A percentile compares a stretch with the other conserved stretches of the same genome.
These are phyloP conservation scores for Podosphaera leucotricha DNA, from an alignment of 2,329 filamentous ascomycete species.

Conservation along the genomic window DNA sequence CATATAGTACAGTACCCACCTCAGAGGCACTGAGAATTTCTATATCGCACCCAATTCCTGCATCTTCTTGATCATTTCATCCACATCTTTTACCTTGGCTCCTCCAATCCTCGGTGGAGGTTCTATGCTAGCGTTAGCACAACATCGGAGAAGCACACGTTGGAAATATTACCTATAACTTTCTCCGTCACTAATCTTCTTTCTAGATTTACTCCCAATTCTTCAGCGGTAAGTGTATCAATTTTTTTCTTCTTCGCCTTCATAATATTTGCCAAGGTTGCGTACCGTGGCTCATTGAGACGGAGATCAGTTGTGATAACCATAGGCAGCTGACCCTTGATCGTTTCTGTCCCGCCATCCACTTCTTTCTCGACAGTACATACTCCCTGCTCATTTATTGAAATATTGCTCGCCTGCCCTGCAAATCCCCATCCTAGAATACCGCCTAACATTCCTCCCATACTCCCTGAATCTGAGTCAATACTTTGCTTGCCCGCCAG, in stretches of 20 bases:
- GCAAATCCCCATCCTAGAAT: slow-evolving; percentile 84
- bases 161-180: slow-evolving; percentile 40
- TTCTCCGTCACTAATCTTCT: slow-evolving; percentile 71
- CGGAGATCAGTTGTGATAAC: slow-evolving; percentile 86
- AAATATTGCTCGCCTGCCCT: slow-evolving; percentile 72
- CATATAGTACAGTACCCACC: too few relatives aligned
- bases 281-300: slow-evolving; percentile 86
- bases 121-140: slow-evolving; percentile 26
- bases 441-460: slow-evolving; percentile 92
- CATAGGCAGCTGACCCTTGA: slow-evolving; percentile 68
- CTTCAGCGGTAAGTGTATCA: slow-evolving; percentile 69
- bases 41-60: slow-evolving; percentile 69
- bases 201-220: slow-evolving; percentile 54
- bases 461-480: slow-evolving; percentile 88
- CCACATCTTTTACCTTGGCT: slow-evolving; percentile 92
- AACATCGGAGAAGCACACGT: not conserved
- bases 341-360: slow-evolving; percentile 81
- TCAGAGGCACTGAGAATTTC: not conserved
- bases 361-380: slow-evolving; percentile 77
- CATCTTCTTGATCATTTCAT: slow-evolving; percentile 77
- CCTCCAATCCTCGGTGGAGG: slow-evolving; percentile 73
- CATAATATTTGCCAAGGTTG: slow-evolving; percentile 95
- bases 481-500: slow-evolving; percentile 96
- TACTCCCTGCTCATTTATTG: slow-evolving; percentile 38
- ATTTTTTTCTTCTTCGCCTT: slow-evolving; percentile 99